Evolutionary conservation across 2,329 filamentous ascomycete genomes (phyloP), one percentile per base, ranked within the genome.

Genomic region (Aplosporella prunicola): DNA sequence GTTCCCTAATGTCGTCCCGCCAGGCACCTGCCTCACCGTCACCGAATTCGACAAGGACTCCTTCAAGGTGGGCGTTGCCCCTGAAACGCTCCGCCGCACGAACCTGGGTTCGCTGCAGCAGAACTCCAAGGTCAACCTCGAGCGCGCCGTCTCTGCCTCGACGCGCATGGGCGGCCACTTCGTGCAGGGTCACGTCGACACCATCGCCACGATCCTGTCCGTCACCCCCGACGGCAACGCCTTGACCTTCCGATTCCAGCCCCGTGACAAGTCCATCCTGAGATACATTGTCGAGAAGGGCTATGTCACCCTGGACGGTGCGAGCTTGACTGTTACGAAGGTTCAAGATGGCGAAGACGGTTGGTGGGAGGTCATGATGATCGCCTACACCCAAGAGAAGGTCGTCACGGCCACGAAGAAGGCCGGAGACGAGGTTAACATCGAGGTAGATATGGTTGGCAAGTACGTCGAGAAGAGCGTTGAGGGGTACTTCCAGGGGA

Each of bases 151-250:
- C 37, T 81, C 82, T 13, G 86, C 87, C 4, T 76, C 82, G 51
- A 95, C 89, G 30, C 84, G 91, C 39, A 96, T 98, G 86, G 91
- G 93, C 31, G 91, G 91, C 1, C 91, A 98, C 65, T 94, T 96
- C 53, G 89, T 96, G 20, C 93, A 98, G 64, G 91, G 91, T 26
- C 91, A 98, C 61, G 89, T 98, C 43, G 93, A 98, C 62, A 89
- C 86, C 9, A 78, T 81, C 25, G 91, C 89, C 0, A 74, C 72
- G 28, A 82, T 98, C 43, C 56, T 80, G 25, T 73, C 74, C 28
- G 74, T 82, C 23, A 78, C 73, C 13, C 78, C 80, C 3, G 91
- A 98, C 61, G 87, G 89, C 40, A 94, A 96, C 63, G 85, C 91
- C 5, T 61, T 93, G 43, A 93, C 85, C 1, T 82, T 96, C 60